phyloP scores from a whole-genome alignment of 2,329 filamentous ascomycete species.

The Fusarium incarnatum region DNA sequence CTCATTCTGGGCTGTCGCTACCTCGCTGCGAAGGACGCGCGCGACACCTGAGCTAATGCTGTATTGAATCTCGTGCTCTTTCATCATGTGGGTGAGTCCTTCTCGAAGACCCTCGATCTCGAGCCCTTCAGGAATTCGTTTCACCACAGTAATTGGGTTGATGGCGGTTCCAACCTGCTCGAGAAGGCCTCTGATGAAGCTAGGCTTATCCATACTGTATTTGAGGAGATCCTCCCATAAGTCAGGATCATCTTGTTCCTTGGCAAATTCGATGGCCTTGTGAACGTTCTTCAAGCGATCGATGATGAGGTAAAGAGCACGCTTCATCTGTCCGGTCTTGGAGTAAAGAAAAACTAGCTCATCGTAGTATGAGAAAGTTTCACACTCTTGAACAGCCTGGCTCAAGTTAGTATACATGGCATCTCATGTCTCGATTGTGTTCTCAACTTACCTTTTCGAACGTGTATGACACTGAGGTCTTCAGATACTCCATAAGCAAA shows the following conservation, averaged over 20 bases:
- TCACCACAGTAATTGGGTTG: constrained; percentile 89
- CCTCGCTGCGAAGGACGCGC: constrained; percentile 86
- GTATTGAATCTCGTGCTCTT: constrained; percentile 95
- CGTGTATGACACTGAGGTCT: constrained; percentile 85
- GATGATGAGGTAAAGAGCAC: constrained; percentile 91
- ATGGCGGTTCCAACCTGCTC: constrained; percentile 96
- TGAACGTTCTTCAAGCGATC: constrained; percentile 91
- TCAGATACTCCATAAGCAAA: constrained; percentile 88
- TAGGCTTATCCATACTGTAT: constrained; percentile 97
- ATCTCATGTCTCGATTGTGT: neutral
- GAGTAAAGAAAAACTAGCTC: constrained; percentile 97
- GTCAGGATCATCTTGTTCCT: constrained; percentile 90
- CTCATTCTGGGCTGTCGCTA: constrained; percentile 83
- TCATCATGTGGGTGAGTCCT: constrained; percentile 88
- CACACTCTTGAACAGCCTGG: constrained; percentile 80
- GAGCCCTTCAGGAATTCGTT: constrained; percentile 90
- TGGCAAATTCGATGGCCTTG: constrained; percentile 93
- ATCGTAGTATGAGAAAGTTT: constrained; percentile 82
- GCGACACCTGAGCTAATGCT: constrained; percentile 93
- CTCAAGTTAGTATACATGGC: constrained; percentile 19
- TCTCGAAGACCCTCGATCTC: constrained; percentile 92
- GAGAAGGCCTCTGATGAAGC: constrained; percentile 90
- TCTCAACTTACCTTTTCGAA: constrained; percentile 72
- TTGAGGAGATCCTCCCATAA: constrained; percentile 95
- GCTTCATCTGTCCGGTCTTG: constrained; percentile 93